Evolutionary conservation across 2,329 filamentous ascomycete genomes (phyloP).

Genomic region (Talaromyces sp.): DNA sequence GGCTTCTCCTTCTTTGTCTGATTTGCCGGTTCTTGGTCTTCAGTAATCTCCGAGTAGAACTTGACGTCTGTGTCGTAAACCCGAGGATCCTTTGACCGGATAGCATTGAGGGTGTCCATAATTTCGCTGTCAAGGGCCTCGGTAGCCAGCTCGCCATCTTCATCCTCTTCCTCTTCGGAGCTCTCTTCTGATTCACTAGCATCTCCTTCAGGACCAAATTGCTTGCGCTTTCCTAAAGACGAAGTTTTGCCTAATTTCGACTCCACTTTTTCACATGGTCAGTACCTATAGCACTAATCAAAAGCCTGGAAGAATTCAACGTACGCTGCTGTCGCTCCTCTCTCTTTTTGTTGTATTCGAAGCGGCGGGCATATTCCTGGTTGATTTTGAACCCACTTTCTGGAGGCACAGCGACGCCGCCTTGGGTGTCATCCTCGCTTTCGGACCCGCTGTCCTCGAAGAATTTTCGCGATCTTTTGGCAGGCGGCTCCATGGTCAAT

Average conservation of each 20-base stretch:
- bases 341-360: slow-evolving; percentile 96
- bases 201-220: slow-evolving; percentile 32
- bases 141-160: slow-evolving; percentile 80
- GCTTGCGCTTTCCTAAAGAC: not conserved
- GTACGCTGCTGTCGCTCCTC: slow-evolving; percentile 64
- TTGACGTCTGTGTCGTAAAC: slow-evolving; percentile 75
- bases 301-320: not conserved
- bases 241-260: slow-evolving; percentile 25
- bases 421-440: slow-evolving; percentile 32
- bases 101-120: slow-evolving; percentile 76
- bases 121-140: slow-evolving; percentile 82
- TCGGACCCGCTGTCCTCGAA: slow-evolving; percentile 35
- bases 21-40: slow-evolving; percentile 31
- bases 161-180: slow-evolving; percentile 80
- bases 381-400: slow-evolving; percentile 67
- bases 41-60: slow-evolving; percentile 67
- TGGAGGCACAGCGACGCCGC: slow-evolving; percentile 32
- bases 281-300: not conserved
- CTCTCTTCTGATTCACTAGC: slow-evolving; percentile 56
- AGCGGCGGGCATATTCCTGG: slow-evolving; percentile 78
- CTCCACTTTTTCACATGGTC: slow-evolving; percentile 6
- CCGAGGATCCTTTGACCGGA: slow-evolving; percentile 82
- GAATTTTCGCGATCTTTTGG: slow-evolving; percentile 35
- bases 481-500: slow-evolving; percentile 35
- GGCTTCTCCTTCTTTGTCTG: slow-evolving; percentile 68